Conservation (phyloP, 2,329 filamentous ascomycete species). For the Ophiocordyceps robertsii region DNA sequence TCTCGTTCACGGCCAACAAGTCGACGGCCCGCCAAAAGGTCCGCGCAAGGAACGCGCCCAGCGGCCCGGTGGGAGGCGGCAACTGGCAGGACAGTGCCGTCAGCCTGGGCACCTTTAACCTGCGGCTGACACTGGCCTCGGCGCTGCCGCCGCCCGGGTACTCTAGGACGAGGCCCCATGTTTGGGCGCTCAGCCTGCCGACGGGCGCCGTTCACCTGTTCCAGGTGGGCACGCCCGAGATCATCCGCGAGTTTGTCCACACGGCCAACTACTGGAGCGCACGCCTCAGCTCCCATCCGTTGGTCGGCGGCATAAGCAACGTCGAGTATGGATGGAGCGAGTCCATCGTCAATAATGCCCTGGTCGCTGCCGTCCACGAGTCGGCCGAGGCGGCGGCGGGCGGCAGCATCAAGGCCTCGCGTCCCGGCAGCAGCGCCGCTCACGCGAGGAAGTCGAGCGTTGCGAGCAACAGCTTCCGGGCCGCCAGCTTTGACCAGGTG, state of each 20-base stretch:
- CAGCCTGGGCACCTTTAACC: constrained; percentile 70
- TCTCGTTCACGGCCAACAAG: constrained; percentile 81
- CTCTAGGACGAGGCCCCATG: constrained; percentile 77
- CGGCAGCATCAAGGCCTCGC: constrained; percentile 22
- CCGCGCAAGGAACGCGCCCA: constrained; percentile 35
- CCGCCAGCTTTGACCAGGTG: constrained; percentile 48
- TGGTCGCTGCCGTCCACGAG: constrained; percentile 40
- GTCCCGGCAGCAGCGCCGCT: constrained; percentile 37
- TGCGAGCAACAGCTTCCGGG: constrained; percentile 37
- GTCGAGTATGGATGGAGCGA: constrained; percentile 97
- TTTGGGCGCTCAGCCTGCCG: constrained; percentile 86
- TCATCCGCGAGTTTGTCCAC: constrained; percentile 84
- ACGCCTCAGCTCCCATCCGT: constrained; percentile 80
- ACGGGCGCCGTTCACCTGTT: constrained; percentile 96
- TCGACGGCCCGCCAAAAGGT: constrained; percentile 56
- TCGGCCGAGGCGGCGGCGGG: constrained; percentile 13
- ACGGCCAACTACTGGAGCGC: constrained; percentile 98
- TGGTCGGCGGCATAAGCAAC: constrained; percentile 88
- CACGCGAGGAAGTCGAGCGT: constrained; percentile 28
- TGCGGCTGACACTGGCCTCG: constrained; percentile 85
- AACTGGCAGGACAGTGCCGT: constrained; percentile 98
- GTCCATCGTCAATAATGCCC: constrained; percentile 52
- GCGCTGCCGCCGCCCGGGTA: constrained; percentile 84
- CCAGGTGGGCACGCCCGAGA: constrained; percentile 89
- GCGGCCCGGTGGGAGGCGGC: constrained; percentile 72